Evolutionary conservation across 108 stramenopile species (phyloP).

Genomic region (Skeletonema potamos): DNA sequence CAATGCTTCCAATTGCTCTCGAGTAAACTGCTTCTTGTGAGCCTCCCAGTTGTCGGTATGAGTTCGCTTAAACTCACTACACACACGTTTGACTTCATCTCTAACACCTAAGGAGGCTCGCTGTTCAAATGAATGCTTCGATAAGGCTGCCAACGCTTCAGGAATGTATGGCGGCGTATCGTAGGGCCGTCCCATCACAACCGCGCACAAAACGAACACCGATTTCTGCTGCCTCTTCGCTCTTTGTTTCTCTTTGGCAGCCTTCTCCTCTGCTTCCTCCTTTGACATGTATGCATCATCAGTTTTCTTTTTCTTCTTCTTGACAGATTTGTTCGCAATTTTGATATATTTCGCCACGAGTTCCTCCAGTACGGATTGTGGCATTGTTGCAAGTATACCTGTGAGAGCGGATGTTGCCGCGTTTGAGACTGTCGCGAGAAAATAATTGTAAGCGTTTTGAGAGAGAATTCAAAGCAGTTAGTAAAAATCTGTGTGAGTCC

Average conservation of each 20-base stretch:
- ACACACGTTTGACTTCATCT: conserved; percentile 86
- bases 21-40: conserved; percentile 75
- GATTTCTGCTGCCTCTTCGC: conserved; percentile 77
- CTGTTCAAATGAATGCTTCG: conserved; percentile 87
- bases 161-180: conserved; percentile 84
- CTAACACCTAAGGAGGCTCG: conserved; percentile 81
- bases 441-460: not conserved
- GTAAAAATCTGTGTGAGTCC: conserved; percentile 21
- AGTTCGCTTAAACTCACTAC: conserved; percentile 87
- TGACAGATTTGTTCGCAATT: conserved; percentile 70
- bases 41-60: conserved; percentile 92
- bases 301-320: conserved; percentile 64
- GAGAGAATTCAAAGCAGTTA: not conserved
- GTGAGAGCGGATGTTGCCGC: conserved; percentile 80
- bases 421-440: conserved; percentile 9
- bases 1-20: conserved; percentile 82
- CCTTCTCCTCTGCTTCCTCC: conserved; percentile 38
- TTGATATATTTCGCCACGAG: conserved; percentile 72
- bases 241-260: conserved; percentile 60
- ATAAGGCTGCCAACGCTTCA: conserved; percentile 79
- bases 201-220: conserved; percentile 80
- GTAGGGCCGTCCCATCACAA: conserved; percentile 80
- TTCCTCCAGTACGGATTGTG: conserved; percentile 40
- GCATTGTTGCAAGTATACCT: conserved; percentile 78
- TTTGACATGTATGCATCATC: not conserved